Evolutionary conservation across 306 rosid genomes (phyloP), one percentile per base, ranked within the genome.

Genomic region (Cicer bijugum): DNA sequence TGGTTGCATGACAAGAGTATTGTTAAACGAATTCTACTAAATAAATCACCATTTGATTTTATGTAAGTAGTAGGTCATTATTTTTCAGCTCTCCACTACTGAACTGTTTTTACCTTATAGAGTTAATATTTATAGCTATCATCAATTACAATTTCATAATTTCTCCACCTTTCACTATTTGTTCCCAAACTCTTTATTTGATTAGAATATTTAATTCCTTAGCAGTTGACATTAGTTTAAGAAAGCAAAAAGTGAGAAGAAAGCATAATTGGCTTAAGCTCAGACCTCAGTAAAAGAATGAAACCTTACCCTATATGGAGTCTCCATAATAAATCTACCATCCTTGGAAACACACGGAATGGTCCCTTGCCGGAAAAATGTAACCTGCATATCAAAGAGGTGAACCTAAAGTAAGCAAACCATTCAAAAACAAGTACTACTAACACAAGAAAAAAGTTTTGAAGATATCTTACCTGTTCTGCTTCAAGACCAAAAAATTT

Each of bases 361-460:
- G 50, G 97, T 91, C 47, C 99, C 99, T 84, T 94, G 99, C 85
- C 84, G 93, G 85, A 94, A 94, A 84, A 94, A 94, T 77, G 97
- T 91, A 66, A 94, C 92, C 96, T 91, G 77, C 74, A 87, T 73
- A 88, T 19, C 39, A 80, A 76, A 71, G 55, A 83, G 52, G 79
- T 50, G 48, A 48, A 67, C 65, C 70, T 72, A 75, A 68, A 62
- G 79, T 83, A 65, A 84, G 75, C 70, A 84, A 76, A 73, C 58
- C 8, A 75, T 38, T 2, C n/a, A 8, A 75, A 39, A 69, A 58
- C 17, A 63, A 28, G 76, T n/a, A 74, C 20, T 19, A 43, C 51
- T 9, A 50, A 45, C n/a, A 53, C 9, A 66, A 43, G 56, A 38
- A 46, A 35, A 63, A 57, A 58, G 39, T 16, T 60, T 60, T 12